Evolutionary conservation across 371 early-diverging fungal species (phyloP), one percentile per base, ranked within the genome.

Genomic region (Apophysomyces variabilis): DNA sequence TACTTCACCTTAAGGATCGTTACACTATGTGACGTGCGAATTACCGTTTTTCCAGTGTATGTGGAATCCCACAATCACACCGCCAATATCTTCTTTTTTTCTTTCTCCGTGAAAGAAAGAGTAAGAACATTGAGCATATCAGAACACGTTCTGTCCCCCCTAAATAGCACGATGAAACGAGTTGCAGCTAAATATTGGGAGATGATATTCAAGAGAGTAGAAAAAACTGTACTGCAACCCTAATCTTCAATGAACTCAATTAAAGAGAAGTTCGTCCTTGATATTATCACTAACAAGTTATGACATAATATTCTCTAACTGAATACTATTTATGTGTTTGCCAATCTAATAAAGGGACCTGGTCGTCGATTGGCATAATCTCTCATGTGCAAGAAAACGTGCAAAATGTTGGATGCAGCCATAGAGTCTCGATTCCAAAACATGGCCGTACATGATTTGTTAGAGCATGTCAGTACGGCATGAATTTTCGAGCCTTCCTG

Each of bases 121-220:
- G 21, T 0, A 45, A 26, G 3, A 26, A 5, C 8, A 16, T 50
- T 26, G 21, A 16, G 21, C 5, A 50, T 21, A 8, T 50, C 54
- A 26, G 16, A 50, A 16, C 54, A 50, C 54, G 54, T 50, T 50
- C 21, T 11, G 11, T 5, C 21, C 32, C 16, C 54, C 54, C 21
- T 50, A 50, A 50, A 50, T 50, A 50, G 54, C 54, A n/a, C 21
- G 54, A 5, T 26, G 21, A 21, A 50, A 50, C 54, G 54, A 50
- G 54, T 35, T 21, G 54, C 54, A 21, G 21, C 54, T 50, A 21
- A 7, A 50, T 26, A 50, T 50, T 9, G 9, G 11, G n/a, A 21
- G n/a, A 21, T 8, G 21, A 16, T 50, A 21, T 26, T 26, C 54
- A 50, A 26, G 16, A 26, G 21, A 50, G 54, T 50, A 21, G 16